These are phyloP conservation scores for Fagopyrum esculentum DNA, from an alignment of 148 eudicot species.

Conservation along the genomic window DNA sequence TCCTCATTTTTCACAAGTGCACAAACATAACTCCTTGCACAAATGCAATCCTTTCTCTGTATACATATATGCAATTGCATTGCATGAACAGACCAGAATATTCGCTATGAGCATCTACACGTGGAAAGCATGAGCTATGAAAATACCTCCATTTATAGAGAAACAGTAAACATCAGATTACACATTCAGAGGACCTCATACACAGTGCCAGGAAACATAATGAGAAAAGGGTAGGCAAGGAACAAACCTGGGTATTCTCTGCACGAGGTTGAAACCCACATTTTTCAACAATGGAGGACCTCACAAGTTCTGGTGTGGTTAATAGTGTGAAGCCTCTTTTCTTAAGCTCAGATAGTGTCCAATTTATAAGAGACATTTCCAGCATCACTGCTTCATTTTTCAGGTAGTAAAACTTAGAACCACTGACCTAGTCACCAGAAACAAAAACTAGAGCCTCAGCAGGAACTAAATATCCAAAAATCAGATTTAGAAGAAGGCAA, in stretches of 20 bases:
- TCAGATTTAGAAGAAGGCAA: neutral
- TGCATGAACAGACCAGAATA: neutral
- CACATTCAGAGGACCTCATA: neutral
- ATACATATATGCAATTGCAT: no score
- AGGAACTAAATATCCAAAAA: neutral
- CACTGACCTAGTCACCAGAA: constrained; percentile 54
- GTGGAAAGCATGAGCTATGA: neutral
- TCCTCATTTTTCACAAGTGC: no score
- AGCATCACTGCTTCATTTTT: constrained; percentile 89
- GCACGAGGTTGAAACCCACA: constrained; percentile 98
- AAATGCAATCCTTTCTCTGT: no score
- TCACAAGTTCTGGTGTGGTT: constrained; percentile 82
- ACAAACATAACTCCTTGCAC: no score
- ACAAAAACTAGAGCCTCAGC: constrained; percentile 10
- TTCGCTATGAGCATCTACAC: neutral
- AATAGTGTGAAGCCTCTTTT: constrained; percentile 84
- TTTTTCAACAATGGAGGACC: constrained; percentile 82
- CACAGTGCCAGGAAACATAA: neutral
- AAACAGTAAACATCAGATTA: neutral
- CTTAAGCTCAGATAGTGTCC: constrained; percentile 75
- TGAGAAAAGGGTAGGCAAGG: neutral
- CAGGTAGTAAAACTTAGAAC: constrained; percentile 89
- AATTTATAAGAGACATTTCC: constrained; percentile 80
- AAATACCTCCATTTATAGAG: neutral
- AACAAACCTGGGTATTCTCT: constrained; percentile 74